Conservation (phyloP, 2,329 filamentous ascomycete genomes). For the Lasiodiplodia gonubiensis region DNA sequence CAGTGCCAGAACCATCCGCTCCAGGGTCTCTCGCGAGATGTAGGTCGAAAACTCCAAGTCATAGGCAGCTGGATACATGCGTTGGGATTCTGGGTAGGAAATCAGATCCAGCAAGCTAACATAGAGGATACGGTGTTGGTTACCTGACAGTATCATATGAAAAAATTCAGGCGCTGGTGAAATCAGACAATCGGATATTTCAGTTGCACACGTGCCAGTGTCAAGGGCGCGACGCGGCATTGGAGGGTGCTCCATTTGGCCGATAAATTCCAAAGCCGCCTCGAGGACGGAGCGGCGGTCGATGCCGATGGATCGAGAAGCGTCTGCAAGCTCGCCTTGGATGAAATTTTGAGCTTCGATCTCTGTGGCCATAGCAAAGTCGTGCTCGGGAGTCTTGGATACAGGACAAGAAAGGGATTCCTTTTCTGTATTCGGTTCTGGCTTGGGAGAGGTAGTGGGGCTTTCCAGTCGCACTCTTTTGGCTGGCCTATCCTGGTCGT, state of each 20-base stretch:
- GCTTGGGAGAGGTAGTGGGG: not conserved
- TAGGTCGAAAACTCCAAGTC: conserved; percentile 20
- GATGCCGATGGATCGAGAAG: not conserved
- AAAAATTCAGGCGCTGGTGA: conserved; percentile 21
- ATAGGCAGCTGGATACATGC: not conserved
- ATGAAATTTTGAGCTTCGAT: conserved; percentile 23
- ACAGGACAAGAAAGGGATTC: not conserved
- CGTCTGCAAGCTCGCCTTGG: conserved; percentile 20
- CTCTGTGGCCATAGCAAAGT: conserved; percentile 6
- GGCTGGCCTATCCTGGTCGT: not conserved
- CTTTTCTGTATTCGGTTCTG: not conserved
- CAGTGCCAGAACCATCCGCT: conserved; percentile 39
- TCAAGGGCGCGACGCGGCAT: not conserved
- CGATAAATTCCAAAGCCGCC: conserved; percentile 17
- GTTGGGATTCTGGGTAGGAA: not conserved
- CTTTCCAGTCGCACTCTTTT: conserved; percentile 19
- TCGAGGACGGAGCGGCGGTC: conserved; percentile 23
- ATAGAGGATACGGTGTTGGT: not conserved
- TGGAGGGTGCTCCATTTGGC: conserved; percentile 21
- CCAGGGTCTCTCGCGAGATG: conserved; percentile 39
- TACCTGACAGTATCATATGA: conserved; percentile 21
- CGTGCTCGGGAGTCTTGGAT: not conserved
- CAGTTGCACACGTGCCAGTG: not conserved
- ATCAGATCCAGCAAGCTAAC: not conserved
- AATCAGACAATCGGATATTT: conserved; percentile 5